Evolutionary conservation across 148 eudicot genomes (phyloP), one percentile per base, ranked within the genome.

Genomic region (Polygonum maritimum): DNA sequence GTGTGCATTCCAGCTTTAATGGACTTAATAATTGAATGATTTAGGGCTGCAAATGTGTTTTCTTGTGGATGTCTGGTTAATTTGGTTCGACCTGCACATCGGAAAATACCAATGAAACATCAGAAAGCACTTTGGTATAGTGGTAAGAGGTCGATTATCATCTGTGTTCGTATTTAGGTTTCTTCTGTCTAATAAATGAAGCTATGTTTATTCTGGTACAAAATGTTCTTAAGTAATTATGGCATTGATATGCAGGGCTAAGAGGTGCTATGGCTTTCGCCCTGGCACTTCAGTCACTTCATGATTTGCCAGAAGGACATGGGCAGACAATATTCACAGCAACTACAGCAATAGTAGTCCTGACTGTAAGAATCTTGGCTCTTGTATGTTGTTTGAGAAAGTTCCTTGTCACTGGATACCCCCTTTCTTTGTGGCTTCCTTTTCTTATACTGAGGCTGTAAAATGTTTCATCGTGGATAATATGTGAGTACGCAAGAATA

Each of bases 181-280:
- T 57, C 63, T 57, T 57, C 36, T 38, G 19, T 38, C 36, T 36
- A 7, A 36, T 35, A 35, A 67, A 16, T 67, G 38, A 16, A 35
- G 21, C 35, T 51, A 26, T 57, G 31, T 70, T 71, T n/a, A 16
- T 62, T 73, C 51, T n/a, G 76, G 71, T 41, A 21, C 21, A 48
- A 33, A 71, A 48, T 71, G 19, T 38, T n/a, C 65, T 38, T 69
- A 54, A 4, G 10, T 70, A 33, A 47, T 78, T 67, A 49, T 76
- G 10, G 49, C 57, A 76, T 86, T 41, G 51, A 51, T 86, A 72
- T 48, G 69, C 83, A 95, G 99, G 99, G 75, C 97, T 95, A 73
- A 83, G 99, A 86, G 99, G 99, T 81, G 99, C 99, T 82, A 95
- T 95, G 99, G 99, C 99, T 77, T 95, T 95, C 87, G 99, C 99